phyloP scores from a whole-genome alignment of 2,329 filamentous ascomycete genomes.

The Ceratocystis harringtonii region DNA sequence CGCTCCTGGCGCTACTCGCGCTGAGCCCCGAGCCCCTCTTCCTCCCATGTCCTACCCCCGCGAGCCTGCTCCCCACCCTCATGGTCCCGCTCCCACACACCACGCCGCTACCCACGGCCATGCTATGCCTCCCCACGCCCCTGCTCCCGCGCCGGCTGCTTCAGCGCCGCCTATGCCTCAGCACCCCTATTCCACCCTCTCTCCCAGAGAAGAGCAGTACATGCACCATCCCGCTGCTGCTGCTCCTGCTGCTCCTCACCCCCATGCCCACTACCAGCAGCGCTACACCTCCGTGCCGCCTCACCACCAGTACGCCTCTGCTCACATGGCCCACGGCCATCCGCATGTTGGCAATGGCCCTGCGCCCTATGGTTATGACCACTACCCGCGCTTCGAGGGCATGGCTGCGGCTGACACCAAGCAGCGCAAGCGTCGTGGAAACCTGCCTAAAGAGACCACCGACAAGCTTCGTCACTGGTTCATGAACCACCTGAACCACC shows the following conservation, averaged over 20 bases:
- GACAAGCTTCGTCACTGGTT: slow-evolving; percentile 73
- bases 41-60: slow-evolving; percentile 9
- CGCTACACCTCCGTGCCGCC: slow-evolving; percentile 6
- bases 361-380: slow-evolving; percentile 31
- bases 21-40: slow-evolving; percentile 5
- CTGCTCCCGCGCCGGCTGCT: not conserved
- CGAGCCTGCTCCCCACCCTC: not conserved
- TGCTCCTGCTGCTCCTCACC: slow-evolving; percentile 25
- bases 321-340: slow-evolving; percentile 19
- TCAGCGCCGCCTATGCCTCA: not conserved
- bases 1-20: slow-evolving; percentile 1
- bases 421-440: slow-evolving; percentile 56
- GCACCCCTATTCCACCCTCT: not conserved
- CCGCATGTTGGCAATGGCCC: slow-evolving; percentile 25
- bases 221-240: slow-evolving; percentile 20
- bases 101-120: not conserved
- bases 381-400: slow-evolving; percentile 30
- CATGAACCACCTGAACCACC: slow-evolving; percentile 57
- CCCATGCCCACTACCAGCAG: slow-evolving; percentile 13
- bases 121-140: not conserved
- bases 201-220: not conserved
- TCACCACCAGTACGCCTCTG: slow-evolving; percentile 29
- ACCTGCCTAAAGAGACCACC: slow-evolving; percentile 80
- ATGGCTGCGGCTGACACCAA: slow-evolving; percentile 32
- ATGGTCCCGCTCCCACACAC: not conserved